These are phyloP conservation scores for Suhomyces wounanorum DNA, from an alignment of 1,139 yeast species.

Conservation along the genomic window DNA sequence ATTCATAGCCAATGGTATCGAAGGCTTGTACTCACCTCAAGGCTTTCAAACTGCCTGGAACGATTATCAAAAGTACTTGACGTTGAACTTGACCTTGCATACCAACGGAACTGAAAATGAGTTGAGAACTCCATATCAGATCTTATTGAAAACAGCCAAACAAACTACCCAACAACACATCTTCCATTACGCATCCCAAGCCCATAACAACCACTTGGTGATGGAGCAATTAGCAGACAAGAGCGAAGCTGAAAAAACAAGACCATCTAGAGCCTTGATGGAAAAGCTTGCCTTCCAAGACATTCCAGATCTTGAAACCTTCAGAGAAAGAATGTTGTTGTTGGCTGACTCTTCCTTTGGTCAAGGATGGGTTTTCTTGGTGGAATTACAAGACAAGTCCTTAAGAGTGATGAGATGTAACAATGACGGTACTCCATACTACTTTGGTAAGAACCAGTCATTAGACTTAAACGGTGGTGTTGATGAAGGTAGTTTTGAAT, in stretches of 20 bases:
- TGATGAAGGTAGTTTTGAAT: constrained; percentile 52
- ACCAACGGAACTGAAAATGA: constrained; percentile 83
- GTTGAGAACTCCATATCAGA: constrained; percentile 74
- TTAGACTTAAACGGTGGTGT: constrained; percentile 77
- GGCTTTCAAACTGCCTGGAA: constrained; percentile 80
- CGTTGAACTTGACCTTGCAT: constrained; percentile 67
- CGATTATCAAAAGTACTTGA: constrained; percentile 71
- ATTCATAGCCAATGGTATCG: constrained; percentile 56
- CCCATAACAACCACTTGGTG: constrained; percentile 89
- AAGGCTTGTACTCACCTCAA: constrained; percentile 66
- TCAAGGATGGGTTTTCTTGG: constrained; percentile 88
- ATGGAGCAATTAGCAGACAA: constrained; percentile 62
- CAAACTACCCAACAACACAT: constrained; percentile 68
- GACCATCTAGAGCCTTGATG: constrained; percentile 52
- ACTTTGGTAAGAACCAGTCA: constrained; percentile 71
- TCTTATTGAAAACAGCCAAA: constrained; percentile 71
- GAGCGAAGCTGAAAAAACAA: constrained; percentile 34
- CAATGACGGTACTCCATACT: constrained; percentile 91
- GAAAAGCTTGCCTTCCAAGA: constrained; percentile 44
- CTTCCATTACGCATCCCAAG: constrained; percentile 88
- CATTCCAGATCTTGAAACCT: constrained; percentile 49
- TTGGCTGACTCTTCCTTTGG: constrained; percentile 60
- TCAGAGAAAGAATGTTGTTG: constrained; percentile 53
- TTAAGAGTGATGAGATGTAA: constrained; percentile 65
- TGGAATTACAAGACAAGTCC: constrained; percentile 70